Evolutionary conservation across 345 rosid genomes (phyloP), one percentile per base, ranked within the genome.

Genomic region (Carallia brachiata): DNA sequence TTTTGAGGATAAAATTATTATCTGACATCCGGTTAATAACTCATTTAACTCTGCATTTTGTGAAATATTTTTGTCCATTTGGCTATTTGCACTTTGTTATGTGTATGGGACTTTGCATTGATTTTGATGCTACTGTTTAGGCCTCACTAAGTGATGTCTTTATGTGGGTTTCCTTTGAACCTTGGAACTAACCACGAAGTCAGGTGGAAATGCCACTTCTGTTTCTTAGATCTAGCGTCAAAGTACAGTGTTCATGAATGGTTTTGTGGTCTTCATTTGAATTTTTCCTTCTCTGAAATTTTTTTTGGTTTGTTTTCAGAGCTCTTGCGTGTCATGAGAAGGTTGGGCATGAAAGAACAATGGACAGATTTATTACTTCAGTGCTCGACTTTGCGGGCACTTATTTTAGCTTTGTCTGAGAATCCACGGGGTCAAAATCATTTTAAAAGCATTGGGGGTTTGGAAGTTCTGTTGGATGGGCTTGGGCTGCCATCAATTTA

Each of bases 401-500:
- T 89, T 63, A 77, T 19, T 47, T 72, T 82, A 53, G 83, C 86
- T 56, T 85, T 89, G 65, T 78, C 73, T 64, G 85, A 81, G 60
- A 89, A 89, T 79, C 80, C 87, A 47, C 86, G 90, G 19, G 94
- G 94, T 82, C 94, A 89, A 75, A 89, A 79, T 75, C 94, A 85
- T 82, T 89, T 89, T 72, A 89, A 85, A 82, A 86, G 91, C 76
- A 86, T 89, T 31, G 94, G 94, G 72, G 94, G 91, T 73, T 88
- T 89, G 79, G 94, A 89, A 78, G 94, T 83, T 71, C 76, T 89
- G 61, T 75, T 89, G 78, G 94, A 89, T 85, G 94, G 89, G 48
- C 81, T 83, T 68, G 94, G 86, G n/a, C 80, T 86, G 68, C 84
- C 90, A 73, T 79, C 87, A 28, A 81, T 72, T 63, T 79, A 77